Conservation (phyloP, 2,329 filamentous ascomycete species). For the Blastomyces silverae region DNA sequence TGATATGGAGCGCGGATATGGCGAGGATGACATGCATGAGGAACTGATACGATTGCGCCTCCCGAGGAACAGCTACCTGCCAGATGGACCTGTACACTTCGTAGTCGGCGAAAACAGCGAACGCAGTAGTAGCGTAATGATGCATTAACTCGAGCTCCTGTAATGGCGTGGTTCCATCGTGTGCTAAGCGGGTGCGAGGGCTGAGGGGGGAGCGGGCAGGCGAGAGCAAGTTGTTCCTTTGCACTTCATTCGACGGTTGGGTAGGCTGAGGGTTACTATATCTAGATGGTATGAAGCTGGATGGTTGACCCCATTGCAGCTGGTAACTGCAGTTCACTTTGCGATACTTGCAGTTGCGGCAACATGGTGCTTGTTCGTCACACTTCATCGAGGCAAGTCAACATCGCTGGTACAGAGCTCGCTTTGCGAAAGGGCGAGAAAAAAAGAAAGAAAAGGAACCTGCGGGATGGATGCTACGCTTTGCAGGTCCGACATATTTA, state of each 20-base stretch:
- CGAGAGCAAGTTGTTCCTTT: background rate
- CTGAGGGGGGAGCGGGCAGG: background rate
- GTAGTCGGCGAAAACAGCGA: slow-evolving; percentile 17
- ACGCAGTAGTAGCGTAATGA: slow-evolving; percentile 18
- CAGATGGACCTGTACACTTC: slow-evolving; percentile 19
- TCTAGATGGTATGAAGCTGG: background rate
- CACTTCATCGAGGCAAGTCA: slow-evolving; percentile 14
- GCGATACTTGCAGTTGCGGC: slow-evolving; percentile 19
- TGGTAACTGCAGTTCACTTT: slow-evolving; percentile 17
- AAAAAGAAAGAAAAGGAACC: background rate
- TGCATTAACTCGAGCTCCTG: slow-evolving; percentile 20
- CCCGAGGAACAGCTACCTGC: slow-evolving; percentile 19
- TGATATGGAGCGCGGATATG: slow-evolving; percentile 25
- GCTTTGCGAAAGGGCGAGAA: background rate
- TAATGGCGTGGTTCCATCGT: background rate
- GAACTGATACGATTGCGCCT: slow-evolving; percentile 21
- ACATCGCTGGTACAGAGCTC: background rate
- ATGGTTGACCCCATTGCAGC: slow-evolving; percentile 2
- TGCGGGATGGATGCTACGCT: background rate
- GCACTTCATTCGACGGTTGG: background rate
- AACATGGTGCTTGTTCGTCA: slow-evolving; percentile 21
- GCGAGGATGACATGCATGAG: slow-evolving; percentile 27
- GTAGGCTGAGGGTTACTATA: background rate
- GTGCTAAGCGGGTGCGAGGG: background rate
- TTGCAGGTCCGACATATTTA: background rate